Percentiles rank a stretch among this genome's conserved stretches.
These are phyloP conservation scores for Mucor velutinosus DNA, from an alignment of 371 early-diverging fungal genomes.

Conservation along the genomic window DNA sequence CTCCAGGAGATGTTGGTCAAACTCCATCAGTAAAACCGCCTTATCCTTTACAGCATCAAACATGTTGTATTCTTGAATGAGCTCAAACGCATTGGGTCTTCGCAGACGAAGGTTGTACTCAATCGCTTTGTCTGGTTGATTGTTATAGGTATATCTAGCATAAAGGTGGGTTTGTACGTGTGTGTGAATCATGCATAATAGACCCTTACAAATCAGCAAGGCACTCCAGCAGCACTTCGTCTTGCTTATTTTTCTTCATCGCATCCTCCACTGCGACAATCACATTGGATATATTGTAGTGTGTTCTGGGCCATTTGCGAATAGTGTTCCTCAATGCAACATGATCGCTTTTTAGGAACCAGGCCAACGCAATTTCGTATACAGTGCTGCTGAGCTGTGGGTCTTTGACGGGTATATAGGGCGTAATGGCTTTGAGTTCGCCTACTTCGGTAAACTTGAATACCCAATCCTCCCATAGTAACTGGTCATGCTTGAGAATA, in stretches of 20 bases:
- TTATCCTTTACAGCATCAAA: constrained; percentile 79
- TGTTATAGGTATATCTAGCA: constrained; percentile 65
- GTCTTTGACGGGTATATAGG: constrained; percentile 77
- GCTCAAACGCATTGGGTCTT: constrained; percentile 70
- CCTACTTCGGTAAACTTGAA: constrained; percentile 77
- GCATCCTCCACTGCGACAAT: constrained; percentile 78
- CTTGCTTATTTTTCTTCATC: constrained; percentile 54
- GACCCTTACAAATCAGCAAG: constrained; percentile 75
- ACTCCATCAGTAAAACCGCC: constrained; percentile 78
- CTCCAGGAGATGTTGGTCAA: constrained; percentile 69
- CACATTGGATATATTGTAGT: constrained; percentile 76
- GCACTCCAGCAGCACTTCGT: constrained; percentile 65
- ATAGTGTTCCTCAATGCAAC: constrained; percentile 63
- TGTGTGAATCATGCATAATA: not conserved
- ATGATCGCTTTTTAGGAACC: constrained; percentile 67
- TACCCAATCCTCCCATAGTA: constrained; percentile 92
- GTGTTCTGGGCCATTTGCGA: constrained; percentile 73
- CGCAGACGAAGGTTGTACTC: constrained; percentile 77
- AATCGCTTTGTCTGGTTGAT: constrained; percentile 80
- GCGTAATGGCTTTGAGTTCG: constrained; percentile 74
- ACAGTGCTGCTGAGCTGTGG: constrained; percentile 78
- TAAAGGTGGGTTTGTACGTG: not conserved
- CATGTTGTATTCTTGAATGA: constrained; percentile 79
- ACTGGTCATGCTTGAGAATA: constrained; percentile 69
- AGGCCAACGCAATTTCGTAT: constrained; percentile 87